These are phyloP conservation scores for Aspergillus oerlinghausenensis DNA, from an alignment of 2,329 filamentous ascomycete species.

Conservation along the genomic window DNA sequence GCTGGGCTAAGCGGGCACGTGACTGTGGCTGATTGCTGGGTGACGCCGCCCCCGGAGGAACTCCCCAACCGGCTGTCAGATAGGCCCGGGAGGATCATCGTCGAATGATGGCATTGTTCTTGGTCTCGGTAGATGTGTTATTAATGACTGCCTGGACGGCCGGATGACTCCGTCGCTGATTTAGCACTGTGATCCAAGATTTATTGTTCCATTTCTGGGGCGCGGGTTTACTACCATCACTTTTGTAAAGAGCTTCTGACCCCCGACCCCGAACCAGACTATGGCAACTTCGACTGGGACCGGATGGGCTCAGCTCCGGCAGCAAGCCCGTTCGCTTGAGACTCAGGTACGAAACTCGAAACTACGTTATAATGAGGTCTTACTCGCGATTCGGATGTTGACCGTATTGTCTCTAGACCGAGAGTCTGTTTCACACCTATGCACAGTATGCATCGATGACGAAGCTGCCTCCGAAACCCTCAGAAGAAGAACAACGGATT, in stretches of 20 bases:
- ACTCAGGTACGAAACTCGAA: conserved; percentile 63
- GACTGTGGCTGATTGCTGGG: conserved; percentile 11
- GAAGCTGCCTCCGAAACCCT: conserved; percentile 75
- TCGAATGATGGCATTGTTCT: not conserved
- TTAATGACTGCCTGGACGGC: not conserved
- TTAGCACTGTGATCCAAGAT: not conserved
- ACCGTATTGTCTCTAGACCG: conserved; percentile 57
- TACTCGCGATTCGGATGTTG: not conserved
- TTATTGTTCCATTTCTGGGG: not conserved
- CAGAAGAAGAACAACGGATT: conserved; percentile 74
- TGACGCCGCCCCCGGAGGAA: conserved; percentile 2
- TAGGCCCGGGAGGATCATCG: not conserved
- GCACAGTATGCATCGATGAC: conserved; percentile 82
- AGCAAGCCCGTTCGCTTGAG: conserved; percentile 84
- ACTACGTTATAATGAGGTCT: conserved; percentile 4
- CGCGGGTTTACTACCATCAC: not conserved
- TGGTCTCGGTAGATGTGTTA: not conserved
- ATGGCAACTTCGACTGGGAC: conserved; percentile 56
- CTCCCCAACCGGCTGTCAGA: not conserved
- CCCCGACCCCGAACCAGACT: conserved; percentile 1
- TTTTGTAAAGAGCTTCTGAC: not conserved
- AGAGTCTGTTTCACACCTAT: conserved; percentile 66
- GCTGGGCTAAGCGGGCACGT: conserved; percentile 31
- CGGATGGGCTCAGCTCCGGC: conserved; percentile 90
- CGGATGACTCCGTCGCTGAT: not conserved